Conservation (phyloP, 306 rosid genomes). For the Sechiopsis laciniata region DNA sequence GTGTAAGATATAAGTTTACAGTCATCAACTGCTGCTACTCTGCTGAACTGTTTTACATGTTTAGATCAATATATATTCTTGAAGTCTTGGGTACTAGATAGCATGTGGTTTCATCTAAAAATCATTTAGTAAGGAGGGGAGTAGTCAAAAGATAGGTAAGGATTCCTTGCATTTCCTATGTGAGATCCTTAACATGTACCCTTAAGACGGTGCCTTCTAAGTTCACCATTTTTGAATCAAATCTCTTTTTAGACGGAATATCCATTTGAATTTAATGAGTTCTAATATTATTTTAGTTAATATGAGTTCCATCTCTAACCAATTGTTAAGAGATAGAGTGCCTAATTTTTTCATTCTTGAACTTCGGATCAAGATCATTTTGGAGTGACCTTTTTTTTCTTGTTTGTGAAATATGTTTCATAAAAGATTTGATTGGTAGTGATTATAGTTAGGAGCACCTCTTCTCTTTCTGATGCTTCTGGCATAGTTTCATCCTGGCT, state of each 20-base stretch:
- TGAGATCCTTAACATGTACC: no score
- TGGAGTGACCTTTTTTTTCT: not conserved
- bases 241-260: no score
- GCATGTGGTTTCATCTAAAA: no score
- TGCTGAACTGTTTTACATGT: not conserved
- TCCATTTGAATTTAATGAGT: no score
- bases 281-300: no score
- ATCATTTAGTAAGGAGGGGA: no score
- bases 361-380: not conserved
- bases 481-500: not conserved
- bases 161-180: no score
- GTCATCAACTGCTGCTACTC: not conserved
- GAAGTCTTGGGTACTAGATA: not conserved
- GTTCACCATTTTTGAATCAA: no score
- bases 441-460: not conserved
- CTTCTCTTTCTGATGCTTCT: not conserved
- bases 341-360: not conserved
- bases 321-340: not conserved
- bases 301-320: no score
- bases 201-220: no score
- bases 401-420: not conserved
- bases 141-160: no score
- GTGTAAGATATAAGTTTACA: slow-evolving; percentile 2
- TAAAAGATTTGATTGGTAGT: no score
- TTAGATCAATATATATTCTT: not conserved